Base-by-base conservation (phyloP, 1,139 yeast genomes). In the Sugiyamaella novakii region DNA sequence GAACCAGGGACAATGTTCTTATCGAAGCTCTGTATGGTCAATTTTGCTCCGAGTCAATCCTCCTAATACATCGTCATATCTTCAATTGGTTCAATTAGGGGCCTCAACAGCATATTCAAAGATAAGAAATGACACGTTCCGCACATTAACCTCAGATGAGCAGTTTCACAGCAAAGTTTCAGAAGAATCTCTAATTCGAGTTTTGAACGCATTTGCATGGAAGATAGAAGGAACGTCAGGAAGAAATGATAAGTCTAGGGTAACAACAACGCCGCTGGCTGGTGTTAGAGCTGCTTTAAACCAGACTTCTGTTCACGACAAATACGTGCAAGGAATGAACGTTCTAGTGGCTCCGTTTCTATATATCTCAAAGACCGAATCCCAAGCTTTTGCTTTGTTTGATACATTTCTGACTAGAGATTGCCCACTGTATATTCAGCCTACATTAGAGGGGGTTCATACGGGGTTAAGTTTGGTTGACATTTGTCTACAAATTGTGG, bases 261-360 rank as follows among this genome's bases (percentile, higher is more conserved):
- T 17, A 21, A 15, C 42, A 28, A 22, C 14, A 22, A 43, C 28
- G 17, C 10, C 10, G 22, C 3, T 28, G 33, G 10, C 28, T 24
- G 35, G n/a, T 40, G 41, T 41, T 29, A 47, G 44, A 33, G 41
- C 48, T 33, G 46, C 41, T 21, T 67, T 42, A 29, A 41, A 39
- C 22, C 41, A 40, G 14, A 33, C 35, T 4, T 11, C 48, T 19
- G 30, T 18, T 18, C 53, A 47, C 24, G 60, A 54, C 27, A 39
- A 51, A 61, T 89, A 89, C 63, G 96, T 89, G 10, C 97, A 89
- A 63, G 97, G 97, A 1, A 81, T 91, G 83, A 91, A 91, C 63
- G 92, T 89, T 1, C 66, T 89, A 29, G 77, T 86, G 30, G 97
- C 96, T 0, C 97, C 97, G 0, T 79, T 89, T 51, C 77, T 89